phyloP scores from a whole-genome alignment of 345 rosid genomes.

The Pistacia vera region DNA sequence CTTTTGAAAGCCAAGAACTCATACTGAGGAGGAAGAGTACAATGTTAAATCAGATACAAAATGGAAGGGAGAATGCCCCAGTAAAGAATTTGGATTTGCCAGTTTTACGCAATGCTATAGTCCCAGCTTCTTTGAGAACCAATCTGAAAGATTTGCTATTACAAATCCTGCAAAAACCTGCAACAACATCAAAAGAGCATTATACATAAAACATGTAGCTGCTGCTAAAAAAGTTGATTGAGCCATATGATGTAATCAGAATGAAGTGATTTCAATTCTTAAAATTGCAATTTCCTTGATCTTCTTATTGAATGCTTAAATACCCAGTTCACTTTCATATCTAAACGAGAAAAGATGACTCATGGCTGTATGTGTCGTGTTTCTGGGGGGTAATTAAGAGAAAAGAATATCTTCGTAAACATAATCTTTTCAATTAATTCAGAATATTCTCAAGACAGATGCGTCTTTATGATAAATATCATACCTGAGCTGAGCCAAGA shows the following conservation, averaged over 20 bases:
- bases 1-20: conserved; percentile 3
- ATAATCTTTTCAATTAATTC: neutral
- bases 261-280: no score
- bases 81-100: conserved; percentile 22
- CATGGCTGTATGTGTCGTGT: no score
- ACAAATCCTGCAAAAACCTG: conserved; percentile 98
- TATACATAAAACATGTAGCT: neutral
- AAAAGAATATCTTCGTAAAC: no score
- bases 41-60: conserved; percentile 12
- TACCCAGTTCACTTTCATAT: neutral
- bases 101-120: conserved; percentile 45
- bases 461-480: neutral
- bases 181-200: neutral
- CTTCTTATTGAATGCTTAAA: neutral
- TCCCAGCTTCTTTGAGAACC: conserved; percentile 80
- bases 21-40: neutral
- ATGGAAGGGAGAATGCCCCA: conserved; percentile 30
- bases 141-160: conserved; percentile 77
- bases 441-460: neutral
- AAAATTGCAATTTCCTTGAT: no score
- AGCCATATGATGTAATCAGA: no score
- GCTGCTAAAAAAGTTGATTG: neutral
- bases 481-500: conserved; percentile 77
- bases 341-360: neutral
- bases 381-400: no score